Conservation (phyloP, 768 basidiomycete genomes). For the Hygrophorus russula region DNA sequence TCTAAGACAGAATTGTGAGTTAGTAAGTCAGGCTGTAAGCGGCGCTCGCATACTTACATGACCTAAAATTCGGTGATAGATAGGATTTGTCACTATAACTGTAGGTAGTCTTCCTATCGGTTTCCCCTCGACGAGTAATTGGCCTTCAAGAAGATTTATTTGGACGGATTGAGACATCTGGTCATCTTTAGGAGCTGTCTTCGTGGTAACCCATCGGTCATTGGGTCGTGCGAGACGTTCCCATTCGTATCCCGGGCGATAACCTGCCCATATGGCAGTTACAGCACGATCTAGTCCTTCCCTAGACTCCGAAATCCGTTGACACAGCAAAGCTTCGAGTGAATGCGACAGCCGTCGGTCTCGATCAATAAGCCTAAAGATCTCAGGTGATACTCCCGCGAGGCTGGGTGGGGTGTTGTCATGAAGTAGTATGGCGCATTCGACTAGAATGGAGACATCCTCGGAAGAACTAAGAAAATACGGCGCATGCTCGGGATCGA, state of each 20-base stretch:
- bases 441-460: conserved; percentile 7
- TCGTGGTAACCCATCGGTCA: conserved; percentile 18
- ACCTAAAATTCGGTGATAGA: conserved; percentile 26
- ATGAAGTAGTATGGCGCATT: conserved; percentile 16
- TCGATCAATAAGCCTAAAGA: conserved; percentile 15
- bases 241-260: conserved; percentile 14
- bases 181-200: conserved; percentile 8
- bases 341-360: conserved; percentile 19
- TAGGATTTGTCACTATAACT: conserved; percentile 18
- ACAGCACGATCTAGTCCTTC: conserved; percentile 9
- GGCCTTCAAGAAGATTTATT: conserved; percentile 28
- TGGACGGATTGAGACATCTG: conserved; percentile 19
- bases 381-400: not conserved
- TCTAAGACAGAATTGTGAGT: conserved; percentile 19
- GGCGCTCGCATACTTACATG: conserved; percentile 15
- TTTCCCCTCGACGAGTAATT: conserved; percentile 29
- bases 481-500: conserved; percentile 12
- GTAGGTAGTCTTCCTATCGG: conserved; percentile 26
- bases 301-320: not conserved
- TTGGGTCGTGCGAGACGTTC: conserved; percentile 8
- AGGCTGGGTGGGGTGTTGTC: conserved; percentile 12
- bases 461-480: not conserved
- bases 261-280: conserved; percentile 10
- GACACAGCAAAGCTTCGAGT: conserved; percentile 11
- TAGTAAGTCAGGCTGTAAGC: not conserved